Evolutionary conservation across 169 alveolate species (phyloP).

Genomic region (Eimeria tenella): DNA sequence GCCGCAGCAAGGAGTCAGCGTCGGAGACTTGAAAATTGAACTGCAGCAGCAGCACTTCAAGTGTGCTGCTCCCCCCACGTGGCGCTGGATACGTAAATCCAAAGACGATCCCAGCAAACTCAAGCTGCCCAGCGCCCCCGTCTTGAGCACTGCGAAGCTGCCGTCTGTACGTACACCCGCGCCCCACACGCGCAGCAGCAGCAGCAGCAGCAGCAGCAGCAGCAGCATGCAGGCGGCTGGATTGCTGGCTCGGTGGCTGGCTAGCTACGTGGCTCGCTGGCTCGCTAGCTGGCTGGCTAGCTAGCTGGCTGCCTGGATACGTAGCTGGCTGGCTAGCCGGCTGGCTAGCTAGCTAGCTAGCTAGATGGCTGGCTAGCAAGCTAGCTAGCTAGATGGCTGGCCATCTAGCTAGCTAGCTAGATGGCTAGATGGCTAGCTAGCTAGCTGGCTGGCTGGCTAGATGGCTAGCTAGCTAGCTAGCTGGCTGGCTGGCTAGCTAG

Average conservation of each 20-base stretch:
- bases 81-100: constrained; percentile 67
- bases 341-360: too few species aligned
- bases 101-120: constrained; percentile 55
- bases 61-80: constrained; percentile 70
- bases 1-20: constrained; percentile 75
- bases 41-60: constrained; percentile 66
- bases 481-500: neutral
- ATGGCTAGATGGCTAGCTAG: too few species aligned
- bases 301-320: too few species aligned
- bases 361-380: neutral
- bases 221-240: neutral
- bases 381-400: neutral
- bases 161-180: constrained; percentile 51
- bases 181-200: neutral
- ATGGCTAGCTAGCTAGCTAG: neutral
- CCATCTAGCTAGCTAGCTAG: too few species aligned
- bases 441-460: too few species aligned
- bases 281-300: too few species aligned
- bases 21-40: constrained; percentile 46
- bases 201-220: neutral
- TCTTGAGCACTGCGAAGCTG: constrained; percentile 70
- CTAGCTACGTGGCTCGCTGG: too few species aligned
- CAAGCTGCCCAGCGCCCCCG: constrained; percentile 23
- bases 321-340: too few species aligned
- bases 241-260: too few species aligned